Base-by-base conservation (phyloP, 2,329 filamentous ascomycete genomes). In the Fusarium musae region DNA sequence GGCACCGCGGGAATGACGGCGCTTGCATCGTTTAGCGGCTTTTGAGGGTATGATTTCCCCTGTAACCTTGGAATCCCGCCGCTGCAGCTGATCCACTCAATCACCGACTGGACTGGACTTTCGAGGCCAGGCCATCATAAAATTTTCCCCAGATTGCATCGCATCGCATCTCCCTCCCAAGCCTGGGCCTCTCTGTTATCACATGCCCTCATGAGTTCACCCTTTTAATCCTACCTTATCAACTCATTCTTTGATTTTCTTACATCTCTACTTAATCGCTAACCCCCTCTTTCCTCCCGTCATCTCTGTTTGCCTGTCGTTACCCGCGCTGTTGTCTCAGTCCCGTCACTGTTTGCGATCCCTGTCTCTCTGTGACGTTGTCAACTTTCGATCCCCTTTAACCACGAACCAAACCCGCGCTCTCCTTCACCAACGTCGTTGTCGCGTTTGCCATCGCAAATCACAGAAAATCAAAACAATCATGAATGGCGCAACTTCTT, bases 401-500 rank as follows among this genome's bases (percentile, higher is more conserved):
- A 47, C 60, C 42, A 62, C 61, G 42, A 12, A 10, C 53, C 47
- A 49, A 52, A 63, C 53, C 34, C 49, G 57, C 50, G 39, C 42
- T 59, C 53, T 69, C 58, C 60, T 59, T 70, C 68, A 63, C 65
- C 53, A 43, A 46, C 37, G 23, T 21, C 63, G 40, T 53, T 47
- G 50, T 53, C 46, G 57, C 52, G 23, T 50, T 52, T 63, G 46
- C 36, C 56, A 34, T 59, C 63, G 30, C 32, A 60, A 36, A 59
- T 37, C 56, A 59, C 49, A 49, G 39, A 62, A 53, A 42, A 50
- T 36, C 10, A 46, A 50, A 53, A 50, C 66, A 78, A 77, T 62
- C 66, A 87, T 88, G 86, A 86, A 86, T 74, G 83, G 83, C 66
- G 75, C 81, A 61, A 79, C 79, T 66, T 77, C 81, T 40, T 81